These are phyloP conservation scores for Rutstroemia sp. DNA, from an alignment of 2,329 filamentous ascomycete genomes.

Conservation along the genomic window DNA sequence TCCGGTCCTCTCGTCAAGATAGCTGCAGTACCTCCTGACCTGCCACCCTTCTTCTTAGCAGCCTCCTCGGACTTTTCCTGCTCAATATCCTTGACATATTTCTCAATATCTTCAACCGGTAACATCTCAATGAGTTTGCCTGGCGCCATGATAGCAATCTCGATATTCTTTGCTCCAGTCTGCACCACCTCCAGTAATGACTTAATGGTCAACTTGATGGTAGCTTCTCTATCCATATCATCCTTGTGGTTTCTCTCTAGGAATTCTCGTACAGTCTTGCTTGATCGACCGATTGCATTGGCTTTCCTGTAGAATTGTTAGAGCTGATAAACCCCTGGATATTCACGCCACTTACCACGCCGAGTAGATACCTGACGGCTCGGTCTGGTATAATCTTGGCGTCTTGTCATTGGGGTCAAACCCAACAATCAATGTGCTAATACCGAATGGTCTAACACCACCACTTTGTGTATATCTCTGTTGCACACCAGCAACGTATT, in stretches of 20 bases:
- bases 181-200: slow-evolving; percentile 96
- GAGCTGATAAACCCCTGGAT: background rate
- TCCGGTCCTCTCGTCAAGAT: slow-evolving; percentile 61
- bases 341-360: slow-evolving; percentile 65
- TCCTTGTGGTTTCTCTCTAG: slow-evolving; percentile 98
- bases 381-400: slow-evolving; percentile 91
- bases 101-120: slow-evolving; percentile 91
- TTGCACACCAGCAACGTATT: slow-evolving; percentile 96
- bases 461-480: slow-evolving; percentile 98
- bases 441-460: slow-evolving; percentile 96
- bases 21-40: slow-evolving; percentile 62
- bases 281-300: slow-evolving; percentile 95
- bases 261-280: slow-evolving; percentile 98
- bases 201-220: slow-evolving; percentile 96
- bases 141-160: slow-evolving; percentile 96
- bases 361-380: slow-evolving; percentile 98
- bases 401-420: slow-evolving; percentile 90
- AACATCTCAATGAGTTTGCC: slow-evolving; percentile 90
- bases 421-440: slow-evolving; percentile 96
- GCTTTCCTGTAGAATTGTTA: slow-evolving; percentile 67
- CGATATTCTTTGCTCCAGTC: slow-evolving; percentile 98
- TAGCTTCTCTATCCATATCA: slow-evolving; percentile 92
- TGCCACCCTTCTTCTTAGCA: slow-evolving; percentile 87
- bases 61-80: slow-evolving; percentile 99
- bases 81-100: slow-evolving; percentile 97